These are phyloP conservation scores for Lasiosphaeris hirsuta DNA, from an alignment of 495 filamentous ascomycete genomes.

Conservation along the genomic window DNA sequence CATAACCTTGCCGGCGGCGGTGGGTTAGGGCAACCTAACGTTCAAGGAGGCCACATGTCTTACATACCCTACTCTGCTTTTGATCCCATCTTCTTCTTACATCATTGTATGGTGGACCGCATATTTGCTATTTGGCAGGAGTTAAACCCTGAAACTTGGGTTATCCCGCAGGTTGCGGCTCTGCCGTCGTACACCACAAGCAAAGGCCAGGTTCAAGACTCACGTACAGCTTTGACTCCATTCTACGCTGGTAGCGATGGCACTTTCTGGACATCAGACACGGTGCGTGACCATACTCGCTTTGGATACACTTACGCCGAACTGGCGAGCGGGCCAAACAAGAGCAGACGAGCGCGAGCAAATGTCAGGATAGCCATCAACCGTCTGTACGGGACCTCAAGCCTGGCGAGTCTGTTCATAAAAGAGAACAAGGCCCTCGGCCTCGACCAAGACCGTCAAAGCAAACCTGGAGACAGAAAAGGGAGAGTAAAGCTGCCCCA, in stretches of 20 bases:
- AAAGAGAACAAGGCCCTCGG: slow-evolving; percentile 10
- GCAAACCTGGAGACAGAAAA: too few species aligned
- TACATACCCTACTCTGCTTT: slow-evolving; percentile 64
- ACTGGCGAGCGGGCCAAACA: slow-evolving; percentile 24
- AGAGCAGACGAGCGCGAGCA: slow-evolving; percentile 27
- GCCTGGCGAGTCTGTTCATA: slow-evolving; percentile 34
- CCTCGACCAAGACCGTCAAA: too few species aligned
- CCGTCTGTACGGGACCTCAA: slow-evolving; percentile 49
- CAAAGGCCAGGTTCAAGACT: slow-evolving; percentile 38
- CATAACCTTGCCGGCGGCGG: slow-evolving; percentile 54
- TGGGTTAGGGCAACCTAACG: slow-evolving; percentile 12
- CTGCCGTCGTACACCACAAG: slow-evolving; percentile 51
- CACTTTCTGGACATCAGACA: slow-evolving; percentile 50
- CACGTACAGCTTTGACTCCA: slow-evolving; percentile 42
- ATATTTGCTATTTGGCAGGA: slow-evolving; percentile 71
- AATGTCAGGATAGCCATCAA: slow-evolving; percentile 49
- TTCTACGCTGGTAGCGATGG: slow-evolving; percentile 42
- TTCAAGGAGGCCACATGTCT: slow-evolving; percentile 59
- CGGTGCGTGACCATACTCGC: slow-evolving; percentile 37
- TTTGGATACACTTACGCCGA: slow-evolving; percentile 65
- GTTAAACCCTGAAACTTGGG: slow-evolving; percentile 56
- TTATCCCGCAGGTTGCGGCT: slow-evolving; percentile 45
- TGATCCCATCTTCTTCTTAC: slow-evolving; percentile 73
- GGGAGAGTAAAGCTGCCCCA: background rate
- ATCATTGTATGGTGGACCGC: slow-evolving; percentile 64